These are phyloP conservation scores for Aspergillus sparsus DNA, from an alignment of 495 filamentous ascomycete species.

Conservation along the genomic window DNA sequence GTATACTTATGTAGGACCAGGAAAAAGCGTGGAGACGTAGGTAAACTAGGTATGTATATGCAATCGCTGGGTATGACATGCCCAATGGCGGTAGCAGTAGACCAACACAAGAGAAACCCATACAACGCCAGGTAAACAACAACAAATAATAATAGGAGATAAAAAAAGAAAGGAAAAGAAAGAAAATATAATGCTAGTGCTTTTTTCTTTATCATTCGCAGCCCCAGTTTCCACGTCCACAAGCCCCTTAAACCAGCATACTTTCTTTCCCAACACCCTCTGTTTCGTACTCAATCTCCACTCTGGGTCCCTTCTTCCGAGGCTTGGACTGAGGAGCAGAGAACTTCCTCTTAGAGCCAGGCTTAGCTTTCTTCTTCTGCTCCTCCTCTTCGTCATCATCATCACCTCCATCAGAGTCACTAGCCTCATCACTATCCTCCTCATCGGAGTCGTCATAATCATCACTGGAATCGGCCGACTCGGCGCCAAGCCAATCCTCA, in stretches of 20 bases:
- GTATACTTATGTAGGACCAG: conserved; percentile 16
- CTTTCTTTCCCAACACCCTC: conserved; percentile 55
- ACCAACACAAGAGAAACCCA: conserved; percentile 26
- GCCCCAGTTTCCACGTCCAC: conserved; percentile 12
- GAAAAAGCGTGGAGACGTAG: conserved; percentile 14
- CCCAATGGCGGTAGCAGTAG: conserved; percentile 36
- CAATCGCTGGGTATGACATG: conserved; percentile 43
- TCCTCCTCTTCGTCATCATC: conserved; percentile 49
- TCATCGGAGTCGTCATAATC: conserved; percentile 54
- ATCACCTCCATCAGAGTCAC: conserved; percentile 54
- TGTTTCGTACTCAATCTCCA: conserved; percentile 73
- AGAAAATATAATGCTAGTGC: conserved; percentile 11
- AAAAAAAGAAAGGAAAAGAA: conserved; percentile 16
- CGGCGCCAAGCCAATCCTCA: conserved; percentile 70
- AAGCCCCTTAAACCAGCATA: conserved; percentile 39
- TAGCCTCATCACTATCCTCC: conserved; percentile 50
- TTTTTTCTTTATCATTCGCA: conserved; percentile 27
- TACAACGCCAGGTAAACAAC: conserved; percentile 45
- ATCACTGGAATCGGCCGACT: conserved; percentile 57
- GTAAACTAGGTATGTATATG: conserved; percentile 30
- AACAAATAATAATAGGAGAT: not conserved
- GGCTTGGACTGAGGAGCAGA: conserved; percentile 57
- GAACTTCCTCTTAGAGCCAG: conserved; percentile 70
- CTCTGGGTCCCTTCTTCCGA: conserved; percentile 65
- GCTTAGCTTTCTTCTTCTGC: conserved; percentile 48